Conservation (phyloP, 164 flowering plant genomes). For the Kalanchoe fedtschenkoi region DNA sequence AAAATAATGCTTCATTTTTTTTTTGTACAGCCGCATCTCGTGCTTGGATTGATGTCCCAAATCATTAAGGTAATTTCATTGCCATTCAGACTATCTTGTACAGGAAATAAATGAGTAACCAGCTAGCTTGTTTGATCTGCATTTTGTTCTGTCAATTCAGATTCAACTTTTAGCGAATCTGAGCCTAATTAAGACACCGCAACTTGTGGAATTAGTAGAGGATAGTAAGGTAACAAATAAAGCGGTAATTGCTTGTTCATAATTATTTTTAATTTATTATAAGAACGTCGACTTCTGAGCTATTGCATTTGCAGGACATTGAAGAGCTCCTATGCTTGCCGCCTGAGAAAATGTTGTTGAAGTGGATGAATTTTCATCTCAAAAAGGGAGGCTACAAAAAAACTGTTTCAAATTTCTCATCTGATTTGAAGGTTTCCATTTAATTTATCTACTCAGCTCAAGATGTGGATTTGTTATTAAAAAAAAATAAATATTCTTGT, state of each 20-base stretch:
- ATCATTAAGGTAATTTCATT: constrained; percentile 56
- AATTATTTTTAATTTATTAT: not conserved
- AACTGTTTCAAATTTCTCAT: constrained; percentile 5
- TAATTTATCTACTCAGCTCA: not conserved
- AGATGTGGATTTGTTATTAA: too few relatives aligned
- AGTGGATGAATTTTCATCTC: constrained; percentile 57
- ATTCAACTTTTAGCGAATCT: constrained; percentile 93
- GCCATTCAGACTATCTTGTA: not conserved
- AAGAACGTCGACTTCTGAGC: not conserved
- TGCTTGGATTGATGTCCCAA: constrained; percentile 43
- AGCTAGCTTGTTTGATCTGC: not conserved
- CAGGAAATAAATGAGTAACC: not conserved
- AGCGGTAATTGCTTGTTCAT: not conserved
- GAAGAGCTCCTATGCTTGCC: constrained; percentile 67
- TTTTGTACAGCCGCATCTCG: constrained; percentile 7
- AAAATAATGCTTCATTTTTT: not conserved
- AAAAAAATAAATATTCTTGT: not conserved
- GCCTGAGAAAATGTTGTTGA: constrained; percentile 64
- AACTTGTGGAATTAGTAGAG: constrained; percentile 76
- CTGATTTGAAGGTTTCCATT: constrained; percentile 7
- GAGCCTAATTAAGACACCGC: constrained; percentile 86
- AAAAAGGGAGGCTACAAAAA: constrained; percentile 4
- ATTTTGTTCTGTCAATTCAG: constrained; percentile 19
- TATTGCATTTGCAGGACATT: constrained; percentile 40
- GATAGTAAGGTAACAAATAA: constrained; percentile 56